Percentiles rank a stretch among this genome's conserved stretches.
These are phyloP conservation scores for Boletus eberwhitei DNA, from an alignment of 768 basidiomycete genomes.

Conservation along the genomic window DNA sequence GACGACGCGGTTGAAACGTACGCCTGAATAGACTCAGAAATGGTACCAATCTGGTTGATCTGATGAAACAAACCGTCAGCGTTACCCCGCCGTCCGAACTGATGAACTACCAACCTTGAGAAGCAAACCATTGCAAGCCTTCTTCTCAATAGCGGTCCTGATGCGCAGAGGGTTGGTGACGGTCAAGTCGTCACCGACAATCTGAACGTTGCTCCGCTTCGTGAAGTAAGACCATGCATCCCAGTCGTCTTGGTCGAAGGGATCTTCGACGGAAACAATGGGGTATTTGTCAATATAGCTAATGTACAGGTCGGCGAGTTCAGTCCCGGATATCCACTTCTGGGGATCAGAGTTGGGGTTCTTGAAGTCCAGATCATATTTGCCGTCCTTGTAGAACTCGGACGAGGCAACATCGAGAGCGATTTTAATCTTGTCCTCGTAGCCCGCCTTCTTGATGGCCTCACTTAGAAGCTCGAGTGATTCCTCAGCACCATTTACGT, in stretches of 20 bases:
- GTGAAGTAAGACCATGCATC: constrained; percentile 97
- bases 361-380: constrained; percentile 99
- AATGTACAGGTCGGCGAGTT: constrained; percentile 93
- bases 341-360: constrained; percentile 98
- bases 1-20: constrained; percentile 41
- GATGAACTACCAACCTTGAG: constrained; percentile 62
- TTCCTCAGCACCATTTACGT: constrained; percentile 95
- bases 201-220: constrained; percentile 72
- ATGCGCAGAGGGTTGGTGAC: constrained; percentile 97
- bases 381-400: constrained; percentile 99
- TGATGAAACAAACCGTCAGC: constrained; percentile 20
- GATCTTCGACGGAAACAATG: constrained; percentile 94
- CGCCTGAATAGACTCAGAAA: constrained; percentile 99
- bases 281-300: constrained; percentile 89
- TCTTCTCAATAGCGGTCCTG: constrained; percentile 99
- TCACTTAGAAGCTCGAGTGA: constrained; percentile 93
- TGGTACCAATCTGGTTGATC: constrained; percentile 99
- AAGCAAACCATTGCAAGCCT: constrained; percentile 97
- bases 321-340: constrained; percentile 90
- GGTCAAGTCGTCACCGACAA: constrained; percentile 95
- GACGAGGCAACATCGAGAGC: constrained; percentile 98
- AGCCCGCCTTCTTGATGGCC: constrained; percentile 97
- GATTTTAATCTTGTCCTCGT: constrained; percentile 98
- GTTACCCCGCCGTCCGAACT: neutral
- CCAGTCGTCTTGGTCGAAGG: constrained; percentile 99